Base-by-base conservation (phyloP, 139 green algal genomes). In the Coelastrella sp. region DNA sequence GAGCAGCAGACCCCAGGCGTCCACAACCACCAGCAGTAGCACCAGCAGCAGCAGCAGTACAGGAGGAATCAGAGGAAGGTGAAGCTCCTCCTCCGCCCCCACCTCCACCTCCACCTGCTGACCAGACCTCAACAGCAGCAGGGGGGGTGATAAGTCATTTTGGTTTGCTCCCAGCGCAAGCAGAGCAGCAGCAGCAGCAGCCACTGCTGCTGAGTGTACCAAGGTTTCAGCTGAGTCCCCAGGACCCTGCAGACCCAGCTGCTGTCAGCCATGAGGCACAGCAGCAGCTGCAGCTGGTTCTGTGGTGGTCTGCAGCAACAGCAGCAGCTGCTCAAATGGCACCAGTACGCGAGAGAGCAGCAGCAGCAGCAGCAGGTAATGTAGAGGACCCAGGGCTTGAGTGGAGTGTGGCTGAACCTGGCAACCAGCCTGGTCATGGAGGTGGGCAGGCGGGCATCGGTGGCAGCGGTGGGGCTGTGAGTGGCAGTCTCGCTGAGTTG, bases 351-450 rank as follows among this genome's bases (percentile, higher is more conserved):
- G 20, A 25, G 22, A 12, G 17, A 27, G 20, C 72, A 78, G 72
- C 70, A 78, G 65, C 72, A 78, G 72, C 72, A 78, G 72, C 72
- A 78, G 72, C 72, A 78, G 72, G 14, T 7, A 24, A 76, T 76
- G 15, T 76, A 9, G 68, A 76, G 68, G 68, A 76, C 19, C 19
- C 68, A 10, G 19, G 19, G 3, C 8, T 24, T n/a, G 68, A 76
- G 19, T 76, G 68, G 68, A n/a, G 68, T 76, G 17, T 24, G 15
- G 68, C 68, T 76, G 68, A 24, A 11, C n/a, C 17, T 7, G 17
- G 17, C 68, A 10, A 15, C 10, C 68, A 76, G 19, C 15, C 15
- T 24, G 68, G 17, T 25, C 68, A 76, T 76, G 68, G 15, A 27
- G 15, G 15, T 76, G 19, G 8, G 17, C 68, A 76, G 17, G 15